phyloP scores from a whole-genome alignment of 345 rosid genomes.

The Camelina neglecta region DNA sequence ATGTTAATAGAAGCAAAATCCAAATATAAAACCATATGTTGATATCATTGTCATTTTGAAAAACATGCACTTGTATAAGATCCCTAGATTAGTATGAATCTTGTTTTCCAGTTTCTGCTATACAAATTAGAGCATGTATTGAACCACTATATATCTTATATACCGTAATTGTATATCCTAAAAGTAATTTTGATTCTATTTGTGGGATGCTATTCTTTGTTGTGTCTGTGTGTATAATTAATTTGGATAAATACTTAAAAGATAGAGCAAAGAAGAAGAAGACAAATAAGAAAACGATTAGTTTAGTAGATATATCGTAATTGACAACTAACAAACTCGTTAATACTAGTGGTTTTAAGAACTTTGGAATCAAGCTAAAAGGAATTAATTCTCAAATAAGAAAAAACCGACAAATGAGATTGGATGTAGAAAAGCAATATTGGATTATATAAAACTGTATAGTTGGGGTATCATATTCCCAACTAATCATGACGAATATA shows the following conservation, averaged over 20 bases:
- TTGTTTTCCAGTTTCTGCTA: background rate
- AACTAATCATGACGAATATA: constrained; percentile 41
- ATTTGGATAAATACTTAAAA: background rate
- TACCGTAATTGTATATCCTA: constrained; percentile 6
- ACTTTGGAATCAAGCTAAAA: constrained; percentile 43
- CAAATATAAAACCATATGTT: background rate
- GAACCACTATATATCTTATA: constrained; percentile 3
- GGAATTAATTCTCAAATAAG: constrained; percentile 30
- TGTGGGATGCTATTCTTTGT: background rate
- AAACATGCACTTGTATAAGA: constrained; percentile 14
- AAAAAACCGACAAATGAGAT: constrained; percentile 22
- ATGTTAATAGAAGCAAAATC: background rate
- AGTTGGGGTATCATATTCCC: constrained; percentile 45
- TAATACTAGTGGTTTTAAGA: constrained; percentile 37
- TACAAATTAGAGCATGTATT: constrained; percentile 16
- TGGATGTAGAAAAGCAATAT: constrained; percentile 26
- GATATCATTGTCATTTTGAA: background rate
- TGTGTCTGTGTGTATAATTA: constrained; percentile 1
- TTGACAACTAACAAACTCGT: constrained; percentile 40
- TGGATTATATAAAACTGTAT: constrained; percentile 28
- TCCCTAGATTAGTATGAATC: constrained; percentile 9
- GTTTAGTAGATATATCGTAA: constrained; percentile 38
- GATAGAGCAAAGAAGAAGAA: constrained; percentile 31
- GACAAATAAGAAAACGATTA: constrained; percentile 41
- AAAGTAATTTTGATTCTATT: background rate